Evolutionary conservation across 2,329 filamentous ascomycete genomes (phyloP).

Genomic region (Dothideomycetes sp.): DNA sequence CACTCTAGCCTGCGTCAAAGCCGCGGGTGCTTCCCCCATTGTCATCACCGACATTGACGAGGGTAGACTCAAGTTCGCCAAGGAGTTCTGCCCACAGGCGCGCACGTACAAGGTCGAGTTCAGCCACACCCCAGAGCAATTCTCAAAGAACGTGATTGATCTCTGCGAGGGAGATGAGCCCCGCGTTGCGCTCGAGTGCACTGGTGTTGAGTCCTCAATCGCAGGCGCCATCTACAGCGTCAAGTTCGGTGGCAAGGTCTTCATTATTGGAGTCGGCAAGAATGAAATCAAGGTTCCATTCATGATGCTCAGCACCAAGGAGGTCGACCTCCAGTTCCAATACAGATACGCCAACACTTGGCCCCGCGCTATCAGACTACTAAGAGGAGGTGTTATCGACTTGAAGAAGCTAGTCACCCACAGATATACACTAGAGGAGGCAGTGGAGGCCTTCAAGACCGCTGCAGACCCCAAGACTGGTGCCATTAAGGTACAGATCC

Average conservation of each 20-base stretch:
- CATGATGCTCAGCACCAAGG: constrained; percentile 80
- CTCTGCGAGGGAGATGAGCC: constrained; percentile 72
- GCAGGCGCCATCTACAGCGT: constrained; percentile 75
- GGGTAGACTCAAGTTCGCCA: constrained; percentile 72
- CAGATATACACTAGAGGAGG: constrained; percentile 74
- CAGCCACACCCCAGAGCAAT: constrained; percentile 53
- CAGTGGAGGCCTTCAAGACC: constrained; percentile 79
- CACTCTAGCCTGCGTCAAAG: constrained; percentile 70
- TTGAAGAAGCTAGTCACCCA: constrained; percentile 78
- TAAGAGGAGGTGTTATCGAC: constrained; percentile 75
- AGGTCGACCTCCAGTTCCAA: constrained; percentile 93
- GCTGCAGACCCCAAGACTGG: constrained; percentile 80
- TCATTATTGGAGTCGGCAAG: constrained; percentile 90
- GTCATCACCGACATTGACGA: constrained; percentile 94
- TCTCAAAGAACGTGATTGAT: constrained; percentile 56
- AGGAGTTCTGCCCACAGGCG: constrained; percentile 67
- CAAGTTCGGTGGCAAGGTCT: constrained; percentile 94
- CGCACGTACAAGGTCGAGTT: constrained; percentile 69
- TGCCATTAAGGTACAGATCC: constrained; percentile 96
- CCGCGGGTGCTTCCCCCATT: constrained; percentile 80
- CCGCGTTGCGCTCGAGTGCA: constrained; percentile 78
- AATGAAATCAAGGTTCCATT: constrained; percentile 94
- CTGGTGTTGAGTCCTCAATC: constrained; percentile 84
- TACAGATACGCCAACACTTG: constrained; percentile 95
- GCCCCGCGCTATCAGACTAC: constrained; percentile 81